Evolutionary conservation across 176 grass and related monocot species (phyloP).

Genomic region (Tillandsia leiboldiana): DNA sequence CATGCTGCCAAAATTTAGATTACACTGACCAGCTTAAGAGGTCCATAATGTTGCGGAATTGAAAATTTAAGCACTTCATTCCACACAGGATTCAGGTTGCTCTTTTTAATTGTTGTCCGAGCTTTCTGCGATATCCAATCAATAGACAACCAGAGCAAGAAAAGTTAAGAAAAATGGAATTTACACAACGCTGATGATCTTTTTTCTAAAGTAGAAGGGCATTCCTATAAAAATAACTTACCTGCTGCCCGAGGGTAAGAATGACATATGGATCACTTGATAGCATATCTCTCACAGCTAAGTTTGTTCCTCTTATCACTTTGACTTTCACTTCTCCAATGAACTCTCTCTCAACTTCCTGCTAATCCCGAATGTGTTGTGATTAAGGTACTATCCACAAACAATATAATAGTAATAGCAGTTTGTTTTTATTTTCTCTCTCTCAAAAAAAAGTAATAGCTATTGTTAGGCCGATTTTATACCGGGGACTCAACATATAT

Average conservation of each 20-base stretch:
- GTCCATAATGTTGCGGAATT: constrained; percentile 74
- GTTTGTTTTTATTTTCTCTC: too few relatives aligned
- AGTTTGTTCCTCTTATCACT: constrained; percentile 66
- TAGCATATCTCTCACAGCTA: constrained; percentile 86
- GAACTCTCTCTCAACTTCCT: constrained; percentile 80
- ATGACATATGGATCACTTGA: constrained; percentile 97
- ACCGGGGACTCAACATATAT: too few relatives aligned
- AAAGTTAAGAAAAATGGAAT: constrained; percentile 10
- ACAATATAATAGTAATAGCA: not conserved
- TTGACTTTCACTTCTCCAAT: constrained; percentile 72
- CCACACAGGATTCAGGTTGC: constrained; percentile 91
- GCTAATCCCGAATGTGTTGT: constrained; percentile 20
- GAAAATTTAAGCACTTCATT: constrained; percentile 84
- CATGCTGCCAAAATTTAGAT: constrained; percentile 1
- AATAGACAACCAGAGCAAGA: not conserved
- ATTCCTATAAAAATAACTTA: constrained; percentile 11
- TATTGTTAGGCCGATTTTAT: too few relatives aligned
- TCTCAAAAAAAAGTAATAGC: too few relatives aligned
- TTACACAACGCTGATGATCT: not conserved
- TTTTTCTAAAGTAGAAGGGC: not conserved
- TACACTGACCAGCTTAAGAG: constrained; percentile 89
- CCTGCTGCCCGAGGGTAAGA: constrained; percentile 65
- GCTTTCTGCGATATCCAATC: constrained; percentile 50
- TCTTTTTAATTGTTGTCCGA: constrained; percentile 74
- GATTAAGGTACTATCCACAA: not conserved